Evolutionary conservation across 2,329 filamentous ascomycete species (phyloP).

Genomic region (Pseudogymnoascus sp.): DNA sequence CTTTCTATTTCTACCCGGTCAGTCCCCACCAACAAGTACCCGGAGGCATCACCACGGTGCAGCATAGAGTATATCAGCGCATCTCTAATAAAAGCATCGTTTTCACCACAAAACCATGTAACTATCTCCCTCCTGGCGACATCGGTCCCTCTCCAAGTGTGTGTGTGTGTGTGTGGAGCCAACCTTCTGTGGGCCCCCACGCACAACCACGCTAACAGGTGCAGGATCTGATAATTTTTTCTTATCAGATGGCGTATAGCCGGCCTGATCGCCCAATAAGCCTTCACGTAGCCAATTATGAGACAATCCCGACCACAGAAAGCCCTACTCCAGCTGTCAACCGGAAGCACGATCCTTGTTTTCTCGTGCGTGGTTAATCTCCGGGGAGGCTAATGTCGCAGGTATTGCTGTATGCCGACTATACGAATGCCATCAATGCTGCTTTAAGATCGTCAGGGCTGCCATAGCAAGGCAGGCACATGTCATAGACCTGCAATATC

Average conservation of each 20-base stretch:
- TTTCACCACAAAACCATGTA: background rate
- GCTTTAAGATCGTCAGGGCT: background rate
- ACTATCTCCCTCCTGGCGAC: background rate
- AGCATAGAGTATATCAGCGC: background rate
- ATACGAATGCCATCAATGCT: background rate
- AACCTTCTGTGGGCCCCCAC: background rate
- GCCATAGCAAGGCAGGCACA: background rate
- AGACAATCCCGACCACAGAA: background rate
- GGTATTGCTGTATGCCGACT: background rate
- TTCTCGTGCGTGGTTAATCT: background rate
- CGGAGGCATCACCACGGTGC: background rate
- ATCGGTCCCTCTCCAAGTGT: background rate
- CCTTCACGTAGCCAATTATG: background rate
- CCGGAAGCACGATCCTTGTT: background rate
- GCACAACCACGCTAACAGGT: background rate
- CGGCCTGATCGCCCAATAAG: background rate
- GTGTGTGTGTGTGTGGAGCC: background rate
- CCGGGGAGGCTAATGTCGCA: background rate
- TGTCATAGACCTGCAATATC: background rate
- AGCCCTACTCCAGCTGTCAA: background rate
- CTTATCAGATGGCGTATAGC: slow-evolving; percentile 3
- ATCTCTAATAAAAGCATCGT: background rate
- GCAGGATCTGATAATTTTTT: slow-evolving; percentile 5
- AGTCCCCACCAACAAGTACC: background rate
- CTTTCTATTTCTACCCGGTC: background rate